A percentile compares a stretch with the other conserved stretches of the same genome.
Conservation (phyloP, 768 basidiomycete genomes). For the Amanita muscaria region DNA sequence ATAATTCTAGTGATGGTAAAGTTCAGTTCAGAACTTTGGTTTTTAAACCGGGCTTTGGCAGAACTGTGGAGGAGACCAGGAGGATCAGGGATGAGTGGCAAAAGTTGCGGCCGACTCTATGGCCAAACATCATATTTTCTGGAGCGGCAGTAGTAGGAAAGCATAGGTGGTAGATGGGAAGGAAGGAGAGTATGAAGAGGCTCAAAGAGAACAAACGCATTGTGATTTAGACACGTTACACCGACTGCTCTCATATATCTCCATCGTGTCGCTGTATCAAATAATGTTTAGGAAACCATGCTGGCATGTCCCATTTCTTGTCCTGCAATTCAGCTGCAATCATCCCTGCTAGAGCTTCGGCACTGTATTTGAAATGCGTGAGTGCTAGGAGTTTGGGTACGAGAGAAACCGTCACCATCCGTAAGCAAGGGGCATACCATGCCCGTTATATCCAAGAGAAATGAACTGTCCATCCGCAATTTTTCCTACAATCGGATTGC, state of each 20-base stretch:
- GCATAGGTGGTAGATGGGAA: too few relatives aligned
- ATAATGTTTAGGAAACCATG: conserved; percentile 56
- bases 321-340: conserved; percentile 38
- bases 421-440: conserved; percentile 74
- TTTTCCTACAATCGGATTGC: conserved; percentile 59
- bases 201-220: conserved; percentile 67
- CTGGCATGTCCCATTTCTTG: conserved; percentile 39
- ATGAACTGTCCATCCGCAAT: conserved; percentile 57
- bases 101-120: too few relatives aligned
- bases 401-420: conserved; percentile 44
- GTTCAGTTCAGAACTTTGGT: too few relatives aligned
- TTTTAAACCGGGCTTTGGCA: too few relatives aligned
- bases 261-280: too few relatives aligned
- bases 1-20: too few relatives aligned
- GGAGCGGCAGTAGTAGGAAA: too few relatives aligned
- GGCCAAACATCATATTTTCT: too few relatives aligned
- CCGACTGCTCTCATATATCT: too few relatives aligned
- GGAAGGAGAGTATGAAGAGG: conserved; percentile 83
- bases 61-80: too few relatives aligned
- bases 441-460: conserved; percentile 64
- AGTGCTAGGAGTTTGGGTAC: not conserved
- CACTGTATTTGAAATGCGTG: conserved; percentile 34
- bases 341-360: conserved; percentile 55
- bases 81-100: too few relatives aligned
- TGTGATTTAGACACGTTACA: conserved; percentile 40